Conservation (phyloP, 352 stramenopile genomes). For the Globisporangium canariense region DNA sequence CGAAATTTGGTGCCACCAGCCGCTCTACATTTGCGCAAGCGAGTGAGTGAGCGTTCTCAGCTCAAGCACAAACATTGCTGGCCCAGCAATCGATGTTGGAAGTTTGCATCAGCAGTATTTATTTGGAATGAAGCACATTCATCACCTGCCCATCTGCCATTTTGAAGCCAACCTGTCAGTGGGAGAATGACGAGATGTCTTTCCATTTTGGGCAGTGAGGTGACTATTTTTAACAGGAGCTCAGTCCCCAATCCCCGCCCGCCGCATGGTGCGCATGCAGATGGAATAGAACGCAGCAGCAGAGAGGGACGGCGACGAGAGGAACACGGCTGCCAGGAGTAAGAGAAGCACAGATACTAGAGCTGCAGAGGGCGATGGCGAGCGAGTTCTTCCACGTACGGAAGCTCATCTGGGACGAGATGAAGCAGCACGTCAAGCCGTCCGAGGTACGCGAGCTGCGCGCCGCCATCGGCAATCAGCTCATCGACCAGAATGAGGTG, state of each 20-base stretch:
- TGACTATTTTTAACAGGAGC: constrained; percentile 5
- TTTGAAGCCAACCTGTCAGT: background rate
- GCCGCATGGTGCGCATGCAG: background rate
- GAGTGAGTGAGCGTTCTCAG: background rate
- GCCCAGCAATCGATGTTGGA: background rate
- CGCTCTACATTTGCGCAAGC: constrained; percentile 38
- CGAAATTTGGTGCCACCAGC: constrained; percentile 44
- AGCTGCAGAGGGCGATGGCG: constrained; percentile 15
- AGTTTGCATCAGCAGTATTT: background rate
- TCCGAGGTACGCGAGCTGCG: constrained; percentile 67
- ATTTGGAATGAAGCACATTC: background rate
- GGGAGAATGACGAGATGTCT: background rate
- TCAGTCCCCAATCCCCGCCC: background rate
- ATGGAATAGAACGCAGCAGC: constrained; percentile 7
- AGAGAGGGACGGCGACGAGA: background rate
- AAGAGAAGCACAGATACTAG: background rate
- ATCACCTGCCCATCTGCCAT: background rate
- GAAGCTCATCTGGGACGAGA: constrained; percentile 75
- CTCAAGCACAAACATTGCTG: background rate
- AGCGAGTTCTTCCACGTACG: constrained; percentile 68
- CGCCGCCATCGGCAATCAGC: constrained; percentile 48
- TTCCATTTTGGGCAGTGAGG: background rate
- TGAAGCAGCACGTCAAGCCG: constrained; percentile 40
- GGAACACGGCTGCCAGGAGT: background rate
- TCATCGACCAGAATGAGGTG: constrained; percentile 72